These are phyloP conservation scores for Ustilago sp. DNA, from an alignment of 1,284 basidiomycete species.

Conservation along the genomic window DNA sequence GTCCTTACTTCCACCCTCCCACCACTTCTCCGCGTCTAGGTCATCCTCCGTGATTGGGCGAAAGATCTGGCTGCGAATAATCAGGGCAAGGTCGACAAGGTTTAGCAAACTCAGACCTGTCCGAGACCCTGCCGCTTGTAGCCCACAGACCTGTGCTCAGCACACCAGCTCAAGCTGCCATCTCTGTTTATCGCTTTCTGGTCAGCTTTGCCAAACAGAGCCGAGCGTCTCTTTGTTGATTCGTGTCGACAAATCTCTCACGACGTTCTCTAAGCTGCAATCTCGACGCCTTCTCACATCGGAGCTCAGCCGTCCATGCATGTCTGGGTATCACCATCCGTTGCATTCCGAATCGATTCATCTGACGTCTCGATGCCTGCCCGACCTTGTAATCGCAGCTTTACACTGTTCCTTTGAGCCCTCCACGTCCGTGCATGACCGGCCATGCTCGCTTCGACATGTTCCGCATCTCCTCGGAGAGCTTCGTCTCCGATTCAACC, in stretches of 20 bases:
- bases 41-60: slow-evolving; percentile 72
- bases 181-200: not conserved
- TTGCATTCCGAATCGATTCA: not conserved
- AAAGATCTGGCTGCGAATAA: slow-evolving; percentile 48
- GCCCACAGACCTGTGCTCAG: not conserved
- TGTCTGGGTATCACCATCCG: not conserved
- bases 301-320: slow-evolving; percentile 4
- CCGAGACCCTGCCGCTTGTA: not conserved
- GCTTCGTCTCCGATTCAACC: not conserved
- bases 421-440: not conserved
- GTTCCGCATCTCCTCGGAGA: not conserved
- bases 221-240: not conserved
- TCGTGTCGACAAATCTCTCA: not conserved
- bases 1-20: not conserved
- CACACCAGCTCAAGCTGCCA: not conserved
- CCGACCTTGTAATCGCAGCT: not conserved
- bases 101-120: slow-evolving; percentile 10
- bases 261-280: not conserved
- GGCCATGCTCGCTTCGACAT: not conserved
- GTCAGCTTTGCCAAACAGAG: not conserved
- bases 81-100: slow-evolving; percentile 42
- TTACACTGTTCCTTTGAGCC: not conserved
- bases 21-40: slow-evolving; percentile 15
- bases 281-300: not conserved
- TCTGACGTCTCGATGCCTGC: slow-evolving; percentile 4